Base-by-base conservation (phyloP, 129 eudicot species). In the Logfia minima region DNA sequence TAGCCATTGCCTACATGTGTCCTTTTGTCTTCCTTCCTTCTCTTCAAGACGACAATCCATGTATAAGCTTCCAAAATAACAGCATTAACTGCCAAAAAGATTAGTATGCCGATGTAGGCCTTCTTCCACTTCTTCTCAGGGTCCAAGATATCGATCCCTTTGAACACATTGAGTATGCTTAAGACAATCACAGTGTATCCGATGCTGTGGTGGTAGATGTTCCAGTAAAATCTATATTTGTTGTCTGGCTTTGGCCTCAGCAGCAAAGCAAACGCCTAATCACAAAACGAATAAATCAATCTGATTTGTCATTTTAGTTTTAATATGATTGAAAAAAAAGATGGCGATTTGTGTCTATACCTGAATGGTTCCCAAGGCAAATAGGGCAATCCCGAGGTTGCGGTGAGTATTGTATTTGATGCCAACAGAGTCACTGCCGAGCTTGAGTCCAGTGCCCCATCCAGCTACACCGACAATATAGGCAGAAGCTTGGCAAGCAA, bases 221-320 rank as follows among this genome's bases (percentile, higher is more conserved):
- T 93, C 98, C 97, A 89, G 84, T 87, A 89, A 17, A 87, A 60
- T 80, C 98, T 88, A 83, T 69, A 89, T 68, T 91, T 88, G 89
- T 93, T 87, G 28, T 93, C 96, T 35, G 93, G 93, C 81, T 87
- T 84, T 6, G 98, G 98, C 83, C 98, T 89, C 71, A 90, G 39
- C n/a, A 93, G 91, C 79, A 93, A 69, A 9, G 97, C 97, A 71
- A 86, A 87, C 11, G 83, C 88, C 97, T 89, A 61, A 14, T 58
- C 35, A 65, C n/a, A 62, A 14, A 52, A 34, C 23, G 31, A 37
- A 56, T 8, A 17, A 58, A 74, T 39, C 23, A 71, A 39, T 55
- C 77, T 63, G 35, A 39, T 53, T 31, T 16, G 59, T 21, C 10
- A 37, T 68, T 43, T 43, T 8, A 17, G 52, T 17, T n/a, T 1